These are phyloP conservation scores for Nelumbo lutea DNA, from an alignment of 164 flowering plant genomes.

Conservation along the genomic window DNA sequence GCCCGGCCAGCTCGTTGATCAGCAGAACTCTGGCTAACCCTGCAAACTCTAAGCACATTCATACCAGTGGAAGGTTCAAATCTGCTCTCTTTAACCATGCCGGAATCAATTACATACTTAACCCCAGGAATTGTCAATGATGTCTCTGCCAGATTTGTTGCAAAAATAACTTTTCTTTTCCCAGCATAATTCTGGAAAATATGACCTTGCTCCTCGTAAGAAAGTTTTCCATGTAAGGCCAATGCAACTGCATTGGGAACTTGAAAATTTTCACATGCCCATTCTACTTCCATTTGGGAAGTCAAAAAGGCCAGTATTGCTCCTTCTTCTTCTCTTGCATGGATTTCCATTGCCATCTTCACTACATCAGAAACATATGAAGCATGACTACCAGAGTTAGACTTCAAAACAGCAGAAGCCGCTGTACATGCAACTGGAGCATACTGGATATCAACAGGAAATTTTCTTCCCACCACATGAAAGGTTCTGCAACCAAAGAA, in stretches of 20 bases:
- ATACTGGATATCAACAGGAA: slow-evolving; percentile 79
- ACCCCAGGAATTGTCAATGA: slow-evolving; percentile 95
- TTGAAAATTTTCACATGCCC: slow-evolving; percentile 82
- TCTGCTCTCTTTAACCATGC: slow-evolving; percentile 79
- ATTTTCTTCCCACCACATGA: slow-evolving; percentile 71
- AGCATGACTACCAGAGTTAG: slow-evolving; percentile 23
- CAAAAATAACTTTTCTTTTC: slow-evolving; percentile 76
- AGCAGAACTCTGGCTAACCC: slow-evolving; percentile 85
- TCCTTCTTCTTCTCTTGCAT: slow-evolving; percentile 65
- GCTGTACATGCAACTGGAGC: slow-evolving; percentile 32
- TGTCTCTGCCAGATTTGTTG: slow-evolving; percentile 97
- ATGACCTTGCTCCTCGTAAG: slow-evolving; percentile 64
- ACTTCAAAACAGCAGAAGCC: slow-evolving; percentile 12
- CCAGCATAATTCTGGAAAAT: slow-evolving; percentile 62
- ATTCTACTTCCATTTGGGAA: slow-evolving; percentile 86
- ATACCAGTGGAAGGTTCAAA: slow-evolving; percentile 85
- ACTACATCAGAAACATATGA: slow-evolving; percentile 68
- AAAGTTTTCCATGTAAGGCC: slow-evolving; percentile 92
- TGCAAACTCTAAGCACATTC: slow-evolving; percentile 76
- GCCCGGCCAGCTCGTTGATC: slow-evolving; percentile 96
- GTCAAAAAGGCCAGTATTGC: slow-evolving; percentile 90
- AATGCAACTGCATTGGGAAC: slow-evolving; percentile 50
- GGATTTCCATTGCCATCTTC: slow-evolving; percentile 54
- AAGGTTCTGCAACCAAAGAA: slow-evolving; percentile 63
- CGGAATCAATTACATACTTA: slow-evolving; percentile 85